These are phyloP conservation scores for Tulasnella sp. DNA, from an alignment of 768 basidiomycete genomes.

Conservation along the genomic window DNA sequence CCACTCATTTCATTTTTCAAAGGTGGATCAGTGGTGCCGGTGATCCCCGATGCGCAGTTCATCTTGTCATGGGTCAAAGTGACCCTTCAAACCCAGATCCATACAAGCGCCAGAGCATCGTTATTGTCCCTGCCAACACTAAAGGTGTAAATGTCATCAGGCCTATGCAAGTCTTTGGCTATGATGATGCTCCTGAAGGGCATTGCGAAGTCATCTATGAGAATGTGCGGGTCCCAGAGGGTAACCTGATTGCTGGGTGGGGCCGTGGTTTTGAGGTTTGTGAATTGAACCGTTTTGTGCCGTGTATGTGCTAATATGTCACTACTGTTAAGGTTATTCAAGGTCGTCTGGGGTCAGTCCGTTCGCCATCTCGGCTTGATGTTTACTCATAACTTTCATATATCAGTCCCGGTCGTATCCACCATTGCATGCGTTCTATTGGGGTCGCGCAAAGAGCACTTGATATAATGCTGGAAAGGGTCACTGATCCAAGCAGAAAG, in stretches of 20 bases:
- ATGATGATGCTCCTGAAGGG: slow-evolving; percentile 91
- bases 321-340: slow-evolving; percentile 58
- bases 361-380: not conserved
- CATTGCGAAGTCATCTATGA: slow-evolving; percentile 94
- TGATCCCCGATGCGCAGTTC: slow-evolving; percentile 76
- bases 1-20: not conserved
- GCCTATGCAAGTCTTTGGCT: slow-evolving; percentile 89
- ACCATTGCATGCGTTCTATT: slow-evolving; percentile 96
- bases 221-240: slow-evolving; percentile 77
- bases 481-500: slow-evolving; percentile 81
- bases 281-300: not conserved
- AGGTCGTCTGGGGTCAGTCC: slow-evolving; percentile 74
- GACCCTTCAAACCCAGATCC: slow-evolving; percentile 66
- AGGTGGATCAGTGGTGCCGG: slow-evolving; percentile 98
- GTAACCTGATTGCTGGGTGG: slow-evolving; percentile 81
- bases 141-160: slow-evolving; percentile 81
- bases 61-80: slow-evolving; percentile 91
- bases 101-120: slow-evolving; percentile 84
- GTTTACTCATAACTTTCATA: slow-evolving; percentile 2
- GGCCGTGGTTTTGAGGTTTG: slow-evolving; percentile 84
- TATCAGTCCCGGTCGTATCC: slow-evolving; percentile 79
- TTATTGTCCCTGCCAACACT: slow-evolving; percentile 79
- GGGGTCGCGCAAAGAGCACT: slow-evolving; percentile 76
- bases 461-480: slow-evolving; percentile 77
- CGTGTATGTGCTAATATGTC: not conserved